Conservation (phyloP, 306 rosid genomes). For the Arachis hypogaea region DNA sequence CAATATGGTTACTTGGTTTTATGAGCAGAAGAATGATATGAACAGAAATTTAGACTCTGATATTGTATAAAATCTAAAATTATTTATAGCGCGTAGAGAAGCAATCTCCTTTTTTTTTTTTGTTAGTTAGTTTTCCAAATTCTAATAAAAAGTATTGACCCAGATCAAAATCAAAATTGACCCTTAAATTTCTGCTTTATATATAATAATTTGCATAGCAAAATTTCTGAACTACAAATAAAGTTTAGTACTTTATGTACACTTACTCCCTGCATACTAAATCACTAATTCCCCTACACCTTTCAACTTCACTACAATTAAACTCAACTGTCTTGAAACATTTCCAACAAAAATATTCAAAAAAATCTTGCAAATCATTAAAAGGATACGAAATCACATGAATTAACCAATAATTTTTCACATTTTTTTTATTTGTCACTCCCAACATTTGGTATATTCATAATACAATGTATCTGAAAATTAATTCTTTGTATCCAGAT, state of each 20-base stretch:
- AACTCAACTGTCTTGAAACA: background rate
- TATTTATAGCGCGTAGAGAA: too few relatives aligned
- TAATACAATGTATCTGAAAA: too few relatives aligned
- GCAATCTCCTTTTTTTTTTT: too few relatives aligned
- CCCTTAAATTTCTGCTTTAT: conserved; percentile 4
- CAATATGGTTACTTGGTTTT: too few relatives aligned
- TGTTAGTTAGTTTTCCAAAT: too few relatives aligned
- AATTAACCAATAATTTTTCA: background rate
- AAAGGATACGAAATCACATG: conserved; percentile 10
- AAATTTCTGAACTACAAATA: background rate
- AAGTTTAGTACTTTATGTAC: conserved; percentile 31
- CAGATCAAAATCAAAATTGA: conserved; percentile 30
- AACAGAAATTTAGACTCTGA: too few relatives aligned
- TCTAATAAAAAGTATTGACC: background rate
- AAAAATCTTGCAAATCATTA: background rate
- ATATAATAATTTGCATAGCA: conserved; percentile 1
- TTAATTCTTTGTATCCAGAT: too few relatives aligned
- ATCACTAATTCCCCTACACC: background rate
- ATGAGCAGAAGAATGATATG: too few relatives aligned
- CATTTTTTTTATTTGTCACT: too few relatives aligned
- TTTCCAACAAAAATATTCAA: background rate
- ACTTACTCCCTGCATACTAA: conserved; percentile 20
- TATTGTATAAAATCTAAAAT: too few relatives aligned
- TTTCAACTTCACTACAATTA: conserved; percentile 17
- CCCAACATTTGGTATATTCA: too few relatives aligned